These are phyloP conservation scores for Rhododendron williamsianum DNA, from an alignment of 148 eudicot species.

Conservation along the genomic window DNA sequence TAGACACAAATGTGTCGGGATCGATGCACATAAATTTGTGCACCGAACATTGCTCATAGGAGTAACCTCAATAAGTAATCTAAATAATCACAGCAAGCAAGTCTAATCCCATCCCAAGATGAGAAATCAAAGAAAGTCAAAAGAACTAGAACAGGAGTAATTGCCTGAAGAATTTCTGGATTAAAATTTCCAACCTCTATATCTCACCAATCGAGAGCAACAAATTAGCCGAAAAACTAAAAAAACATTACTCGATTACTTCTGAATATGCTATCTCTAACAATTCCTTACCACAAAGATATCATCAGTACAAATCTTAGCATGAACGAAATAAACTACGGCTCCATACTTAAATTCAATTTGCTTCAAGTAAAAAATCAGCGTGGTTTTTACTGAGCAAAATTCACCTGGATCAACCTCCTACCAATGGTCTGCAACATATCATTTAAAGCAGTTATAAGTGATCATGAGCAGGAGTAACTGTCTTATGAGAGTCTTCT, in stretches of 20 bases:
- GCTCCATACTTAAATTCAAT: background rate
- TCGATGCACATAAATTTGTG: background rate
- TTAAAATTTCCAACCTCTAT: too few relatives aligned
- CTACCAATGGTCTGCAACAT: too few relatives aligned
- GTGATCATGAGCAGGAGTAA: too few relatives aligned
- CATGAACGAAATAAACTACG: background rate
- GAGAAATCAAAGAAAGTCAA: background rate
- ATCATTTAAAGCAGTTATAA: too few relatives aligned
- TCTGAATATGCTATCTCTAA: background rate
- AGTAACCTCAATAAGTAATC: background rate
- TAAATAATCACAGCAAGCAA: background rate
- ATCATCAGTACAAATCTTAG: too few relatives aligned
- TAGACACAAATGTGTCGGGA: background rate
- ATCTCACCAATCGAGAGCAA: too few relatives aligned
- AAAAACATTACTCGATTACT: background rate
- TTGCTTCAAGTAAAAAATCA: slow-evolving; percentile 11
- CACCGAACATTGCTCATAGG: background rate
- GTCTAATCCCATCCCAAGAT: background rate
- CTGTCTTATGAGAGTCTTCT: background rate
- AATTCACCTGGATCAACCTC: too few relatives aligned
- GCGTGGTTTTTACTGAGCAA: slow-evolving; percentile 30
- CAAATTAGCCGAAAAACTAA: too few relatives aligned
- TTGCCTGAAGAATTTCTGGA: too few relatives aligned
- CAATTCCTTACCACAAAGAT: background rate
- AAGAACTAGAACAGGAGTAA: background rate